phyloP scores from a whole-genome alignment of 768 basidiomycete species.

The Rhodocollybia butyracea region DNA sequence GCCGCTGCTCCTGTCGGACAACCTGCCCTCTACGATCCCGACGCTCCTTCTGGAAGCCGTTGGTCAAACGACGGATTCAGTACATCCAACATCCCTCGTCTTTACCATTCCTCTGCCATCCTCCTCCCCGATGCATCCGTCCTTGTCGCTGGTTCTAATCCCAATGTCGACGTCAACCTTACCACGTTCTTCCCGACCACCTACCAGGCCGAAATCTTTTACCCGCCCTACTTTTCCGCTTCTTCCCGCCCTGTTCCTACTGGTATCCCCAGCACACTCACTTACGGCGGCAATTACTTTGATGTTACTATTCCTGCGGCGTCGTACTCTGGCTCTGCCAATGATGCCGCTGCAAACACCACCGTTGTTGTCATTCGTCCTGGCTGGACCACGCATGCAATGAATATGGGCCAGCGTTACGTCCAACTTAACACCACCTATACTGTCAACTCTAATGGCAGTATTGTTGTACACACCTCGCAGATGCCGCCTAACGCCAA shows the following conservation, averaged over 20 bases:
- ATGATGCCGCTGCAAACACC: conserved; percentile 69
- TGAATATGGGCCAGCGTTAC: conserved; percentile 85
- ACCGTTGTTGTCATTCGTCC: conserved; percentile 76
- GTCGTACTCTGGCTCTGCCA: conserved; percentile 64
- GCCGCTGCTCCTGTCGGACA: conserved; percentile 75
- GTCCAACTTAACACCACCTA: conserved; percentile 85
- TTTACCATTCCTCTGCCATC: conserved; percentile 91
- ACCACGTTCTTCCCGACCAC: conserved; percentile 68
- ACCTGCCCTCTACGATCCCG: conserved; percentile 85
- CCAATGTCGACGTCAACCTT: conserved; percentile 78
- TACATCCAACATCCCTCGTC: conserved; percentile 63
- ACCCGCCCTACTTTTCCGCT: conserved; percentile 83
- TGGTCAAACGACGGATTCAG: conserved; percentile 70
- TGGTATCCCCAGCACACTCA: conserved; percentile 66
- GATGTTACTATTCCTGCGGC: conserved; percentile 67
- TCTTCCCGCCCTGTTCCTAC: conserved; percentile 62
- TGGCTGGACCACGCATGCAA: conserved; percentile 82
- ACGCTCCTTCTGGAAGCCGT: conserved; percentile 64
- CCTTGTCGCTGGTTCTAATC: conserved; percentile 89
- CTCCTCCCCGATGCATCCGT: conserved; percentile 86
- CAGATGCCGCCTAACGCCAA: conserved; percentile 85
- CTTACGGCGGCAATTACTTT: conserved; percentile 83
- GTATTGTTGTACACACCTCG: conserved; percentile 75
- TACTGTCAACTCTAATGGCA: conserved; percentile 74
- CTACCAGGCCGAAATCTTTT: conserved; percentile 85